Base-by-base conservation (phyloP, 371 early-diverging fungal genomes). In the Apophysomyces variabilis region DNA sequence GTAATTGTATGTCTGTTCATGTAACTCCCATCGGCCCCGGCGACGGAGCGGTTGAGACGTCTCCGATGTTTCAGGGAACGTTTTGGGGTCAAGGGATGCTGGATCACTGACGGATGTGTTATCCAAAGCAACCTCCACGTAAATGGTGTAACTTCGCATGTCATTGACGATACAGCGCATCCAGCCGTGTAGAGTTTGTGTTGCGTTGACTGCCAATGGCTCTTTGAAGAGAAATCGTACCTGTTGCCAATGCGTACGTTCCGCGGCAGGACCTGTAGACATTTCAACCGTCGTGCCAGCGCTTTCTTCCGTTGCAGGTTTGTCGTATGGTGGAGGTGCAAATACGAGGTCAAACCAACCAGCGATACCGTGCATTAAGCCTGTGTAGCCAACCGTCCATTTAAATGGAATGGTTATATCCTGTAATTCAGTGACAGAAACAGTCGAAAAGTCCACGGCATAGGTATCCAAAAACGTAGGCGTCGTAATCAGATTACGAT, bases 221-320 rank as follows among this genome's bases (percentile, higher is more conserved):
- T 96, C 95, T 69, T 91, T 90, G 58, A 98, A 89, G 56, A 98
- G 69, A 78, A 99, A 93, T 3, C 99, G 91, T 1, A 96, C 93
- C 81, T 99, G 98, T 67, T 99, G 97, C 99, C 99, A 99, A 73
- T 99, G 99, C 1, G 99, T 99, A 21, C 90, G 87, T 36, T 95
- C 94, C 6, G 93, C 89, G 16, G 81, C 69, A 4, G 97, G 98
- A 0, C 89, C 86, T 3, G 98, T 97, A 1, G 94, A 91, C 88
- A 98, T 86, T 18, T 84, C 82, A 26, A 77, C 60, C 11, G 82
- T 69, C 38, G 82, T 78, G 5, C 73, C 74, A 14, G 63, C 45
- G 7, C 61, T 50, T 21, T 50, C 54, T 13, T 64, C 67, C 1
- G 67, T 39, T n/a, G 61, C 47, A 4, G 72, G 57, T 12, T 67